These are phyloP conservation scores for Picochlorum costavermella DNA, from an alignment of 139 green algal species.

Conservation along the genomic window DNA sequence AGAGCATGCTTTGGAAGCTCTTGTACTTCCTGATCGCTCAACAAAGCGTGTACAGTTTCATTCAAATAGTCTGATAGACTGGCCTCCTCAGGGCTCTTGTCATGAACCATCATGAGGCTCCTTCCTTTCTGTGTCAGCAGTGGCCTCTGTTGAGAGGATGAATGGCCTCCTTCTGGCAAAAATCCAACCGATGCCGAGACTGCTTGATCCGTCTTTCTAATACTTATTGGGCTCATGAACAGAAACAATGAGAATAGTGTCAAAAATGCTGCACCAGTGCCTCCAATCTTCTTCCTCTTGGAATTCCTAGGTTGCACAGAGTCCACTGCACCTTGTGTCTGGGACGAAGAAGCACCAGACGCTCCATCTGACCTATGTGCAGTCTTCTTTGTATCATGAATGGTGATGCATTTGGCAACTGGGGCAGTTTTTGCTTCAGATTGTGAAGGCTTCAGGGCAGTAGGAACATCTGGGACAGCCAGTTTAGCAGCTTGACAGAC, in stretches of 20 bases:
- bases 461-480: not conserved
- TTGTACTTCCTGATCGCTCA: not conserved
- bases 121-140: not conserved
- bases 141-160: not conserved
- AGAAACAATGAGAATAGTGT: slow-evolving; percentile 44
- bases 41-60: slow-evolving; percentile 16
- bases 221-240: slow-evolving; percentile 24
- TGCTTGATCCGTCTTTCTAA: not conserved
- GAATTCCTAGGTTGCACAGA: not conserved
- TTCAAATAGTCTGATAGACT: not conserved
- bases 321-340: not conserved
- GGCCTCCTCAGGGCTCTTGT: not conserved
- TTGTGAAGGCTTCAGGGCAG: not conserved
- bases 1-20: slow-evolving; percentile 13
- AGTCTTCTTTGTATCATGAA: no score
- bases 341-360: not conserved
- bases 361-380: not conserved
- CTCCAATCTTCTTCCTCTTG: slow-evolving; percentile 16
- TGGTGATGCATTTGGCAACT: not conserved
- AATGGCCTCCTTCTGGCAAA: not conserved
- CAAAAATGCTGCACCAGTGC: slow-evolving; percentile 33
- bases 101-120: not conserved
- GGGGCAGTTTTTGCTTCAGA: not conserved
- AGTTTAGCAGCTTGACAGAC: slow-evolving; percentile 17
- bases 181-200: not conserved